These are phyloP conservation scores for Trichocladium antarcticum DNA, from an alignment of 495 filamentous ascomycete genomes.

Conservation along the genomic window DNA sequence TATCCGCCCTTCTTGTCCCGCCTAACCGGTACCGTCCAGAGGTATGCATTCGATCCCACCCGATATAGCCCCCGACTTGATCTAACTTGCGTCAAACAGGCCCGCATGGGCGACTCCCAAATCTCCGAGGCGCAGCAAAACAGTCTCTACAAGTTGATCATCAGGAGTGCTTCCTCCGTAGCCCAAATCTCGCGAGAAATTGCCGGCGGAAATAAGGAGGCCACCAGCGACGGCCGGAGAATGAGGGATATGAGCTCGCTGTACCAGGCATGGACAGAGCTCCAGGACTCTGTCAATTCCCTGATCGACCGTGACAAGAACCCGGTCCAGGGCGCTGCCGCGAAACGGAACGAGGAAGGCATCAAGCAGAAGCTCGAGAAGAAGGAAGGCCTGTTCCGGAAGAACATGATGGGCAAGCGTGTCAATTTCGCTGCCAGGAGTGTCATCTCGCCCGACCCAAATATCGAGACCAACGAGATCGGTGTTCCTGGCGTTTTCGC, in stretches of 20 bases:
- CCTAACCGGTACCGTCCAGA: conserved; percentile 90
- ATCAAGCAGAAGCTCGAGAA: conserved; percentile 98
- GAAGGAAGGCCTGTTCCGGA: conserved; percentile 95
- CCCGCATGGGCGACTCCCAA: conserved; percentile 61
- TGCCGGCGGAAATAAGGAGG: conserved; percentile 24
- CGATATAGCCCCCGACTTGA: no score
- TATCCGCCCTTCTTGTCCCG: conserved; percentile 71
- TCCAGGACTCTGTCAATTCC: conserved; percentile 86
- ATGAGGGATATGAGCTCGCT: conserved; percentile 34
- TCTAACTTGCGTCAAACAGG: conserved; percentile 16
- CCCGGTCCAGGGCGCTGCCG: conserved; percentile 62
- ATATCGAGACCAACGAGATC: conserved; percentile 97
- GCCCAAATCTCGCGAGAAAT: conserved; percentile 68
- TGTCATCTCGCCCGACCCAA: conserved; percentile 97
- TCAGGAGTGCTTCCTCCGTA: conserved; percentile 58
- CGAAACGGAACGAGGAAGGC: conserved; percentile 60
- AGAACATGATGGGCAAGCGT: conserved; percentile 99
- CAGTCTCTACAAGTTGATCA: conserved; percentile 65
- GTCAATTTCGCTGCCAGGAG: conserved; percentile 96
- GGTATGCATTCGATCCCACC: not conserved
- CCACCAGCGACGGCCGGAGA: conserved; percentile 33
- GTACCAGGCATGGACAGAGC: conserved; percentile 53
- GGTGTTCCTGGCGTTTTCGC: conserved; percentile 96
- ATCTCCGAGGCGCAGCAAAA: conserved; percentile 83
- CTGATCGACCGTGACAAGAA: conserved; percentile 81